Conservation (phyloP, 176 grass and related monocot genomes). For the Musa schizocarpa region DNA sequence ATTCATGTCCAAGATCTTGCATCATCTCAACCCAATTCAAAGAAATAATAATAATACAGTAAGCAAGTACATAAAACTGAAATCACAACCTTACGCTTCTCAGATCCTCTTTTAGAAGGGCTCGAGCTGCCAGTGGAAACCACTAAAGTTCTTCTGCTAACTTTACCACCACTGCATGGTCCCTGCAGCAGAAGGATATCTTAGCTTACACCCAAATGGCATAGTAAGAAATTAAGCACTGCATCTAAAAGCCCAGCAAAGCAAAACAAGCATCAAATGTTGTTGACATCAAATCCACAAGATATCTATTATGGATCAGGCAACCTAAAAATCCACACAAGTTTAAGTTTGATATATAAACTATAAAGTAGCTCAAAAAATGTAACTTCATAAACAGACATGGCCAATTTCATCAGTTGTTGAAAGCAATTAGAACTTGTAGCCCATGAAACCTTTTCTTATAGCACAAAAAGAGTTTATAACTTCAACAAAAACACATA, state of each 20-base stretch:
- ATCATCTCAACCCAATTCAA: background rate
- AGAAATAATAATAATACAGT: background rate
- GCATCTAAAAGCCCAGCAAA: background rate
- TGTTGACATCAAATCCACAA: too few relatives aligned
- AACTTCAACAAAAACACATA: too few relatives aligned
- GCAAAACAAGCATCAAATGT: background rate
- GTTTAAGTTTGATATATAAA: too few relatives aligned
- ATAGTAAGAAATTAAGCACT: too few relatives aligned
- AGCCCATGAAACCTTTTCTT: too few relatives aligned
- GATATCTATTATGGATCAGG: too few relatives aligned
- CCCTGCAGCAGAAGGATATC: conserved; percentile 39
- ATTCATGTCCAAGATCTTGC: background rate
- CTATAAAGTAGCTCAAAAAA: too few relatives aligned
- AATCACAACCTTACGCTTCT: conserved; percentile 54
- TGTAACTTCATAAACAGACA: too few relatives aligned
- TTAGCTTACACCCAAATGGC: background rate
- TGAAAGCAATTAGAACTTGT: too few relatives aligned
- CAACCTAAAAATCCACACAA: too few relatives aligned
- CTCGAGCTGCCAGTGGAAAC: conserved; percentile 45
- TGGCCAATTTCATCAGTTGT: too few relatives aligned
- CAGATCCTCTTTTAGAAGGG: conserved; percentile 64
- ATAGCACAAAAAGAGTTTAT: too few relatives aligned
- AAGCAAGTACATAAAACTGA: conserved; percentile 37
- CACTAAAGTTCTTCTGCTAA: conserved; percentile 57
- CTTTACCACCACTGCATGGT: conserved; percentile 38